These are phyloP conservation scores for Lathyrus tuberosus DNA, from an alignment of 306 rosid species.

Conservation along the genomic window DNA sequence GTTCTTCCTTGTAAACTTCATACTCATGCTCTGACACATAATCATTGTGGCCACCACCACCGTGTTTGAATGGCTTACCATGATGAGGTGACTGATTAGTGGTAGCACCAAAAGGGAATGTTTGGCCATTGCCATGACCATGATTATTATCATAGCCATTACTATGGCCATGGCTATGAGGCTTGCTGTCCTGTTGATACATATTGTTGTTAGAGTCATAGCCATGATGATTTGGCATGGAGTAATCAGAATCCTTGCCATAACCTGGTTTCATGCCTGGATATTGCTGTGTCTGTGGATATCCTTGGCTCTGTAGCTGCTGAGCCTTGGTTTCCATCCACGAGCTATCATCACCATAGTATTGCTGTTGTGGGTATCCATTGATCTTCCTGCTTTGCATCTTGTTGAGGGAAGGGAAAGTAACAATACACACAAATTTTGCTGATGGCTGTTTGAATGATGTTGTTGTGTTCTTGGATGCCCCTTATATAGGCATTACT, in stretches of 20 bases:
- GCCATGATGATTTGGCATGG: not conserved
- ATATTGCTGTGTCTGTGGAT: not conserved
- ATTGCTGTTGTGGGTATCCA: conserved; percentile 40
- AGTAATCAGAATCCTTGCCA: not conserved
- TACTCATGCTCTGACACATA: conserved; percentile 11
- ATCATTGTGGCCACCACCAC: conserved; percentile 23
- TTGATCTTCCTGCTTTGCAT: conserved; percentile 29
- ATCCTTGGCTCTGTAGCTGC: not conserved
- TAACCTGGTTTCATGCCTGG: not conserved
- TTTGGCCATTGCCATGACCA: not conserved
- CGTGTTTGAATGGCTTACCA: not conserved
- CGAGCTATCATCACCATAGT: conserved; percentile 38
- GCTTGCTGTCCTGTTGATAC: conserved; percentile 6
- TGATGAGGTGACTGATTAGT: not conserved
- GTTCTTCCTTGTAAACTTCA: conserved; percentile 27
- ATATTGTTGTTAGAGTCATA: not conserved
- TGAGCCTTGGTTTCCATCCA: conserved; percentile 12
- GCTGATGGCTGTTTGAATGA: not conserved
- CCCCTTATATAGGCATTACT: conserved; percentile 35
- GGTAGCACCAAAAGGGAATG: conserved; percentile 3
- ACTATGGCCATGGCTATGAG: not conserved
- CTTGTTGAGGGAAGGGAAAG: not conserved
- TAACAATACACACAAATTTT: not conserved
- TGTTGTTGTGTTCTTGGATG: conserved; percentile 5
- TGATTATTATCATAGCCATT: not conserved